phyloP scores from a whole-genome alignment of 2,329 filamentous ascomycete genomes.

The Chaetomiaceae sp. region DNA sequence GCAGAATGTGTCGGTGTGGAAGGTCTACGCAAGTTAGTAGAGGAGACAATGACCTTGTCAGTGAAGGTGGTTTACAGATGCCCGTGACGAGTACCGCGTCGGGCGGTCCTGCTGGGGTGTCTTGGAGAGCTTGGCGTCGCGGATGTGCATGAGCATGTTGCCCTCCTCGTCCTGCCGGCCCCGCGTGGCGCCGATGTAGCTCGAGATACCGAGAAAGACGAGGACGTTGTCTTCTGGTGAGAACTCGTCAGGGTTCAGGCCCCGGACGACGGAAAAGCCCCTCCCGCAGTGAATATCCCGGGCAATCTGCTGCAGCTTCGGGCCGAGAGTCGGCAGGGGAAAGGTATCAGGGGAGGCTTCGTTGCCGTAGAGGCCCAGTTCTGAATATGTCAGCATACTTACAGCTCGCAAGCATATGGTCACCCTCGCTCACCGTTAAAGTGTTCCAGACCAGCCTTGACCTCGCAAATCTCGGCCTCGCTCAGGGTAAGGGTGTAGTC shows the following conservation, averaged over 20 bases:
- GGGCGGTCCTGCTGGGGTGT: conserved; percentile 23
- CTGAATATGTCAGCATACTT: conserved; percentile 4
- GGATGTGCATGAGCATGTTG: conserved; percentile 59
- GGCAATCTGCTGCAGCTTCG: conserved; percentile 47
- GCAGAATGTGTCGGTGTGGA: conserved; percentile 66
- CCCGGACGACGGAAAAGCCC: conserved; percentile 62
- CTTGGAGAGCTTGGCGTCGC: conserved; percentile 53
- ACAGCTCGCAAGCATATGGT: neutral
- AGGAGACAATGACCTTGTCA: no score
- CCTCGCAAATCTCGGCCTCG: conserved; percentile 28
- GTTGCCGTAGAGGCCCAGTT: conserved; percentile 21
- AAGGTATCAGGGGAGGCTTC: conserved; percentile 47
- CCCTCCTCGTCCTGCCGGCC: conserved; percentile 59
- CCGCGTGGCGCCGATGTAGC: conserved; percentile 56
- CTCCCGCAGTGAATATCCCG: conserved; percentile 54
- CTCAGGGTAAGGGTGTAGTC: conserved; percentile 28
- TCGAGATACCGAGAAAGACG: conserved; percentile 61
- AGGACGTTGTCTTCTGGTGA: conserved; percentile 58
- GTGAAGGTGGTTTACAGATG: conserved; percentile 15
- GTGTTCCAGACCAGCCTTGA: conserved; percentile 26
- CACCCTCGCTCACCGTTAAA: conserved; percentile 29
- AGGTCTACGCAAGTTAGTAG: conserved; percentile 44
- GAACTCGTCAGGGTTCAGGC: conserved; percentile 53
- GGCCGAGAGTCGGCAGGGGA: conserved; percentile 53
- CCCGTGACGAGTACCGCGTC: conserved; percentile 22